A percentile compares a stretch with the other conserved stretches of the same genome.
phyloP scores from a whole-genome alignment of 2,329 filamentous ascomycete species.

The Trichoderma lentiforme region DNA sequence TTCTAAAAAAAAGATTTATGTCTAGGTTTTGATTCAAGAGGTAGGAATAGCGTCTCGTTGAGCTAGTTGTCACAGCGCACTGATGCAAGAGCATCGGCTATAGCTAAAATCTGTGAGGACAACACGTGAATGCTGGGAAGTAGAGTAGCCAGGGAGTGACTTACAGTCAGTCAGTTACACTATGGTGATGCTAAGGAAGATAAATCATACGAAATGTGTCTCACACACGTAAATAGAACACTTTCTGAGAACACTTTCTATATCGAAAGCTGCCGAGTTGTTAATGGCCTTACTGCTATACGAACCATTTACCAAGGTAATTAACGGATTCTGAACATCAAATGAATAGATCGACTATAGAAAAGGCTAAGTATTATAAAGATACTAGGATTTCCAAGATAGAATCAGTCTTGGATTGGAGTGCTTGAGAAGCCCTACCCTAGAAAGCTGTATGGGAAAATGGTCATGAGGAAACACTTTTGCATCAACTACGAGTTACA shows the following conservation, averaged over 20 bases:
- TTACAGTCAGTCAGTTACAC: background rate
- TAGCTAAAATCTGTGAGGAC: background rate
- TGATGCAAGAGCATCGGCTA: background rate
- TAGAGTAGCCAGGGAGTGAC: background rate
- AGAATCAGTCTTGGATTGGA: background rate
- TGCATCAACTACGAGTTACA: background rate
- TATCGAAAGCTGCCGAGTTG: background rate
- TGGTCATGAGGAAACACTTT: background rate
- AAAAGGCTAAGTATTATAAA: background rate
- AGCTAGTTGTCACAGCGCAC: background rate
- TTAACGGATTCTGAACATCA: background rate
- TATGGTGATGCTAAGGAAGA: background rate
- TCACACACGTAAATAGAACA: background rate
- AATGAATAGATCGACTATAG: background rate
- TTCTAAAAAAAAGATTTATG: accelerated
- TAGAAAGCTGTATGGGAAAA: background rate
- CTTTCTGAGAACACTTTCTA: too few relatives aligned
- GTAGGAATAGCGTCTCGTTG: background rate
- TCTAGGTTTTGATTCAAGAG: background rate
- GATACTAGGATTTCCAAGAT: background rate
- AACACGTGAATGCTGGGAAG: background rate
- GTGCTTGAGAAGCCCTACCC: background rate
- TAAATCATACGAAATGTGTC: background rate
- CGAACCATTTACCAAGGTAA: accelerated
- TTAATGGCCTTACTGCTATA: background rate